Base-by-base conservation (phyloP, 169 alveolate species). In the Cryptosporidium felis region DNA sequence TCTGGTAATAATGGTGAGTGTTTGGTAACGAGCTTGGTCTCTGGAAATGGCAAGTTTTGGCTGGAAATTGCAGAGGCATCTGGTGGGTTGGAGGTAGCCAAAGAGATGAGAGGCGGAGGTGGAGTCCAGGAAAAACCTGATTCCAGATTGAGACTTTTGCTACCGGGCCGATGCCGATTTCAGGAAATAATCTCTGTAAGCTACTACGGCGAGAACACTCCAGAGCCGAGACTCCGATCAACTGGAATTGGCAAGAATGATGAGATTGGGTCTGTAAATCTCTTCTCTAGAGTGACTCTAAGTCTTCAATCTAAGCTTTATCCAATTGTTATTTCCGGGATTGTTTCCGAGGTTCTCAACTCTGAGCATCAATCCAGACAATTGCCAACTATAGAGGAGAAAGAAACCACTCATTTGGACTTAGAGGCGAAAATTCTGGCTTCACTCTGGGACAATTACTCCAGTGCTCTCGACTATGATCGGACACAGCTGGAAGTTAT, bases 101-200 rank as follows among this genome's bases (percentile, higher is more conserved):
- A 42, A 30, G 8, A 30, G 23, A 23, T 5, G 23, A 26, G 0
- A 30, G 1, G 14, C 63, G 1, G 16, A 56, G 18, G 18, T 18
- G 9, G 6, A 49, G 8, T 49, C n/a, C 8, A 0, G 9, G 30
- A n/a, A n/a, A n/a, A n/a, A n/a, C n/a, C n/a, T n/a, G n/a, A n/a
- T n/a, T n/a, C n/a, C n/a, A n/a, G n/a, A n/a, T n/a, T n/a, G n/a
- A n/a, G n/a, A n/a, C n/a, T n/a, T n/a, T n/a, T 38, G 10, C 42
- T 74, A 12, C 85, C 85, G 10, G 34, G 14, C n/a, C 30, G 67
- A 9, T 42, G 51, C 26, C 36, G 56, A 32, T 9, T 74, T 8
- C 16, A 23, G 8, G 67, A 74, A 21, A 36, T 74, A n/a, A 38
- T 74, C 3, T 51, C 63, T 14, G 67, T 74, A 21, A 49, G 61